phyloP scores from a whole-genome alignment of 106 monocot genomes.

The Dactylorhiza incarnata region DNA sequence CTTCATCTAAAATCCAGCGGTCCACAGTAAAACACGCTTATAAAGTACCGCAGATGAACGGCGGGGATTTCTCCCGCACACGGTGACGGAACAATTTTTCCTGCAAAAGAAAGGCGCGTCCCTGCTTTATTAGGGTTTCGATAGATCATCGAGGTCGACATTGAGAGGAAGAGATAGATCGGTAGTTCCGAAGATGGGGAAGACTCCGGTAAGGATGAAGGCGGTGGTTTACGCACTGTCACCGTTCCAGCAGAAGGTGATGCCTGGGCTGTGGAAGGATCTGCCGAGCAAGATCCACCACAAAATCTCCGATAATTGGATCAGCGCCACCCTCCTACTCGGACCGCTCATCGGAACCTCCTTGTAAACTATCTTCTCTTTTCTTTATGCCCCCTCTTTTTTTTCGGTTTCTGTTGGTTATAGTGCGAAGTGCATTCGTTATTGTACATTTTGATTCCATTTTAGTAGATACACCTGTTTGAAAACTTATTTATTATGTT shows the following conservation, averaged over 20 bases:
- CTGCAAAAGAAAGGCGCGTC: too few relatives aligned
- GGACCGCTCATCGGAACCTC: slow-evolving; percentile 77
- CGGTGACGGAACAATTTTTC: too few relatives aligned
- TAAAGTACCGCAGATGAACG: too few relatives aligned
- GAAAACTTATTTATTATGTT: too few relatives aligned
- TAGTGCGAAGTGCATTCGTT: neutral
- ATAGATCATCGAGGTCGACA: neutral
- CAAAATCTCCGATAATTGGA: slow-evolving; percentile 90
- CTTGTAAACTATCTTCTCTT: slow-evolving; percentile 20
- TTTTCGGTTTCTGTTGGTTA: neutral
- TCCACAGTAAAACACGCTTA: too few relatives aligned
- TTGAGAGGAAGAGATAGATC: neutral
- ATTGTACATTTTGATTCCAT: too few relatives aligned
- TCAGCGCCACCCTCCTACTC: slow-evolving; percentile 73
- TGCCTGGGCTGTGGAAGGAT: slow-evolving; percentile 86
- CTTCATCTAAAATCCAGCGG: too few relatives aligned
- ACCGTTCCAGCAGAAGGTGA: slow-evolving; percentile 96
- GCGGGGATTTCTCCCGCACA: too few relatives aligned
- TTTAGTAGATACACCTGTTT: too few relatives aligned
- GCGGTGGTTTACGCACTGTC: slow-evolving; percentile 89
- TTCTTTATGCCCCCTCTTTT: neutral
- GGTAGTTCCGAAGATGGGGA: slow-evolving; percentile 47
- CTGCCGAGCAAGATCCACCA: slow-evolving; percentile 73
- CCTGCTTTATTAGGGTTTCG: too few relatives aligned
- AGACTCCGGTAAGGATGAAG: slow-evolving; percentile 83